A percentile compares a stretch with the other conserved stretches of the same genome.
phyloP scores from a whole-genome alignment of 805 yeast species.

The Starmerella stigmatis region DNA sequence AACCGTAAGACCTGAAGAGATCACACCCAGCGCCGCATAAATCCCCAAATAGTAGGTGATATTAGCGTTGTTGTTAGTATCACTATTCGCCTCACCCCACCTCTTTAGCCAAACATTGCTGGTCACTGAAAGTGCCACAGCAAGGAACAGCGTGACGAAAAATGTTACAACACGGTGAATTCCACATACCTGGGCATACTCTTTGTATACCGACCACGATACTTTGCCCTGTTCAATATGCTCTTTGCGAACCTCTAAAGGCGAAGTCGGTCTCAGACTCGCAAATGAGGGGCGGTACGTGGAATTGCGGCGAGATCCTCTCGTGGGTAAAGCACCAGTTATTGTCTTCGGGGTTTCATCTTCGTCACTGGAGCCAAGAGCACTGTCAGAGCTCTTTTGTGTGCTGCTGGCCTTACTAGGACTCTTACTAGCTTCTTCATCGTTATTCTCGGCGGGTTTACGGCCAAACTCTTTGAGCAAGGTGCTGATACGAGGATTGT shows the following conservation, averaged over 20 bases:
- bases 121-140: constrained; percentile 51
- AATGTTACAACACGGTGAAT: constrained; percentile 51
- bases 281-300: constrained; percentile 56
- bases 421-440: neutral
- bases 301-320: constrained; percentile 20
- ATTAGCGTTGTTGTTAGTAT: constrained; percentile 57
- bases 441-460: neutral
- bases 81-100: constrained; percentile 88
- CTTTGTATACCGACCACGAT: constrained; percentile 70
- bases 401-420: neutral
- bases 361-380: neutral
- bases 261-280: constrained; percentile 34
- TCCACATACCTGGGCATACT: constrained; percentile 83
- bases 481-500: constrained; percentile 16
- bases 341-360: constrained; percentile 27
- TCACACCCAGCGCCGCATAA: constrained; percentile 65
- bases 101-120: constrained; percentile 90
- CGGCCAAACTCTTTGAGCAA: constrained; percentile 22
- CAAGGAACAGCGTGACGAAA: constrained; percentile 43
- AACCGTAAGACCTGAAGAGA: constrained; percentile 50
- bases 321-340: neutral
- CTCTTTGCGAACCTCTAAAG: constrained; percentile 41
- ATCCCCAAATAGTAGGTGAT: constrained; percentile 62
- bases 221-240: constrained; percentile 90
- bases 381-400: constrained; percentile 1